Evolutionary conservation across 1,139 yeast genomes (phyloP).

Genomic region (Insectozyma bohioensis): DNA sequence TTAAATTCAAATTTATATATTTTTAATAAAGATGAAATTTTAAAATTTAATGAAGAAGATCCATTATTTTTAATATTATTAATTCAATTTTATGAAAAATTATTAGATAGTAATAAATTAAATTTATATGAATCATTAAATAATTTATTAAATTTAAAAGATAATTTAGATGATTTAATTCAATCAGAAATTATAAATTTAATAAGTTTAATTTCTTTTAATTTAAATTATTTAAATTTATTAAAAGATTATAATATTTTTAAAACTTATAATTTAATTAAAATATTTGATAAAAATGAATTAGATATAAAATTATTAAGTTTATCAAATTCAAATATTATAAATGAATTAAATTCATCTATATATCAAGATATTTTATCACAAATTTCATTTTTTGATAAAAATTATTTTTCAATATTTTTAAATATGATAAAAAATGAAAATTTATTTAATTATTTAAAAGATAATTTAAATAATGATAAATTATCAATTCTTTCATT

Average conservation of each 20-base stretch:
- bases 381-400: slow-evolving; percentile 21
- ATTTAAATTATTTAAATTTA: slow-evolving; percentile 10
- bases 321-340: slow-evolving; percentile 23
- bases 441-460: slow-evolving; percentile 19
- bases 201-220: slow-evolving; percentile 11
- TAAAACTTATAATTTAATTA: slow-evolving; percentile 22
- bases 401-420: slow-evolving; percentile 28
- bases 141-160: slow-evolving; percentile 10
- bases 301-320: slow-evolving; percentile 24
- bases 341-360: slow-evolving; percentile 15
- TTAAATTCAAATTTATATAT: slow-evolving; percentile 11
- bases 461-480: slow-evolving; percentile 16
- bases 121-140: slow-evolving; percentile 16
- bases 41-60: slow-evolving; percentile 21
- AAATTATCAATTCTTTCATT: slow-evolving; percentile 23
- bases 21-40: slow-evolving; percentile 17
- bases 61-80: slow-evolving; percentile 26
- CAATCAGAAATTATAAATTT: slow-evolving; percentile 12
- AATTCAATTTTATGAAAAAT: slow-evolving; percentile 28
- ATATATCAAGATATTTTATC: slow-evolving; percentile 19
- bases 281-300: slow-evolving; percentile 16
- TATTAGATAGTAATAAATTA: slow-evolving; percentile 16
- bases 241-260: slow-evolving; percentile 17
- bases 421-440: slow-evolving; percentile 26
- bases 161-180: slow-evolving; percentile 14